These are phyloP conservation scores for Cetradonia linearis DNA, from an alignment of 495 filamentous ascomycete genomes.

Conservation along the genomic window DNA sequence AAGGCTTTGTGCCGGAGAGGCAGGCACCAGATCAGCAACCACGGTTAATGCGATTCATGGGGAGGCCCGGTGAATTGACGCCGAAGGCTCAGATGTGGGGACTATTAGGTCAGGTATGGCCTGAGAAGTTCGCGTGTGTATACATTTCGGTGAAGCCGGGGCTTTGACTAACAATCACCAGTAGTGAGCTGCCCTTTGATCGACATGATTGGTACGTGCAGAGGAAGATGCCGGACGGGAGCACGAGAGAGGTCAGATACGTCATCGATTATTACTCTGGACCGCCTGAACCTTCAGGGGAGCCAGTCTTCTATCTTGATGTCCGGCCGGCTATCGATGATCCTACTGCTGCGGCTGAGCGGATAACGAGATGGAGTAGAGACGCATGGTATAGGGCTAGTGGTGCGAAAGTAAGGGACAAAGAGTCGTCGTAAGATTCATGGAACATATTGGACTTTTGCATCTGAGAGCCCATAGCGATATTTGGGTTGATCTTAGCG, in stretches of 20 bases:
- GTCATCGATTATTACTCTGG: conserved; percentile 97
- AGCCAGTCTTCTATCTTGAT: conserved; percentile 94
- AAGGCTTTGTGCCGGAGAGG: conserved; percentile 35
- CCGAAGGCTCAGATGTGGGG: conserved; percentile 80
- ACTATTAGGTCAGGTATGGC: conserved; percentile 65
- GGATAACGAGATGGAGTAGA: conserved; percentile 79
- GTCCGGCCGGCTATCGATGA: conserved; percentile 89
- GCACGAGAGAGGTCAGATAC: conserved; percentile 70
- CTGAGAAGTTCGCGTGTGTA: conserved; percentile 62
- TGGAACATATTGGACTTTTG: neutral
- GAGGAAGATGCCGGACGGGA: conserved; percentile 48
- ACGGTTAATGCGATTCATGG: conserved; percentile 74
- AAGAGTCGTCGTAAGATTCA: neutral
- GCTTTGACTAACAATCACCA: conserved; percentile 26
- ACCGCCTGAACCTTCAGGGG: conserved; percentile 74
- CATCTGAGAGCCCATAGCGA: neutral
- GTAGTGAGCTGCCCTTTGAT: conserved; percentile 83
- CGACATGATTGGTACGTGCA: conserved; percentile 94
- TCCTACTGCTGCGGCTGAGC: conserved; percentile 69
- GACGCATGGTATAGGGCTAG: conserved; percentile 89
- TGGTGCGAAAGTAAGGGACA: conserved; percentile 41
- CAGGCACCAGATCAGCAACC: conserved; percentile 43
- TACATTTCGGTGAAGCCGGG: neutral
- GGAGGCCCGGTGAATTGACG: conserved; percentile 76
- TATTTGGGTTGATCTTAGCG: neutral